Evolutionary conservation across 441 rosid genomes (phyloP).

Genomic region (Hura crepitans): DNA sequence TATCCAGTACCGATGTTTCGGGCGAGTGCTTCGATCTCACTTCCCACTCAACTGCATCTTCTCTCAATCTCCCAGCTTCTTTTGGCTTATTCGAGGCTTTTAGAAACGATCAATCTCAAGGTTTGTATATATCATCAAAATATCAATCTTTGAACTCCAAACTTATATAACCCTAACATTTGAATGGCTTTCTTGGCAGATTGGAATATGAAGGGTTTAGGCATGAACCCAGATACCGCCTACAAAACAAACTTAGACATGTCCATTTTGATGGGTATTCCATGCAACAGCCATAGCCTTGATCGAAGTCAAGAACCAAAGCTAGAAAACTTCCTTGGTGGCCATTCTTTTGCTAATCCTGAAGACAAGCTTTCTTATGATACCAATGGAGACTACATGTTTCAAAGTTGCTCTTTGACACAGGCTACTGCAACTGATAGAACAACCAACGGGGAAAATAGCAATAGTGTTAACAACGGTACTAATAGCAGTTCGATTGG

Average conservation of each 20-base stretch:
- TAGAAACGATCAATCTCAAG: constrained; percentile 60
- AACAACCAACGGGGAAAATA: constrained; percentile 30
- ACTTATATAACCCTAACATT: not conserved
- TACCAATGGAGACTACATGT: constrained; percentile 29
- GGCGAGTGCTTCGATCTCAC: constrained; percentile 50
- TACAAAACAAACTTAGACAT: constrained; percentile 27
- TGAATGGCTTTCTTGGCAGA: constrained; percentile 31
- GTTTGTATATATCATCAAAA: constrained; percentile 20
- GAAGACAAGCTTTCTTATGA: constrained; percentile 30
- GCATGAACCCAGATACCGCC: constrained; percentile 27
- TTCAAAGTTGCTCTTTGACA: constrained; percentile 29
- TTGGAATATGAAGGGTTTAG: constrained; percentile 56
- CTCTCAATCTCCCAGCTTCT: constrained; percentile 34
- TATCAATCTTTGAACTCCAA: constrained; percentile 20
- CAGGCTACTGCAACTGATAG: constrained; percentile 25
- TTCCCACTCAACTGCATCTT: constrained; percentile 36
- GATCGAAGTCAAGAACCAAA: constrained; percentile 51
- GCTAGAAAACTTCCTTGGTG: constrained; percentile 78
- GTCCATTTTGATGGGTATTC: constrained; percentile 38
- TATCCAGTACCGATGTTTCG: constrained; percentile 33
- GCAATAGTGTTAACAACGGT: constrained; percentile 8
- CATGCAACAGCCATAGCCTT: constrained; percentile 45
- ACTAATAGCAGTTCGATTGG: constrained; percentile 45
- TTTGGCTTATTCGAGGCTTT: constrained; percentile 59
- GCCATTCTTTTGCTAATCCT: constrained; percentile 35